Evolutionary conservation across 2,329 filamentous ascomycete genomes (phyloP), one percentile per base, ranked within the genome.

Genomic region (Colletotrichum acutatum): DNA sequence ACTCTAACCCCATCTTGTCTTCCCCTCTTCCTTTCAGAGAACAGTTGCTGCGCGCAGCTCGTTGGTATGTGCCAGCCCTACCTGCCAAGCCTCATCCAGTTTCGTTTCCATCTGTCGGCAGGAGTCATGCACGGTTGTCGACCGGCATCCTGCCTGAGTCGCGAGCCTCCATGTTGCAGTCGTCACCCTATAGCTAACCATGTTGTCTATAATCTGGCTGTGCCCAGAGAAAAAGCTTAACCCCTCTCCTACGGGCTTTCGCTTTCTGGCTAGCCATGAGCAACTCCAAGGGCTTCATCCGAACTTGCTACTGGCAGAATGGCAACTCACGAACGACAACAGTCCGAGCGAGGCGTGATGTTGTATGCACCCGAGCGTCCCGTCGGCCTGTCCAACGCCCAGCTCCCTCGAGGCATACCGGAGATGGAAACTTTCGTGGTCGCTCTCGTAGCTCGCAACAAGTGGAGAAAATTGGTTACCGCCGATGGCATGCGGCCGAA

Each of bases 271-370:
- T 12, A 46, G 28, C 12, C 19, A 14, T 8, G 52, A 26, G 19
- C n/a, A 37, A 22, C 24, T 53, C 46, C 46, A 28, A 49, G 22
- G 42, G 66, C 56, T 61, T 66, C 66, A 28, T 70, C 70, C 54
- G 60, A 72, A 61, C 32, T 72, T 72, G 26, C 30, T 24, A 52
- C n/a, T 65, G 70, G 66, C 53, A 70, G 16, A 49, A 16, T 14
- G 52, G 49, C 53, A 34, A 37, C 59, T 19, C 11, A 32, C 28
- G 46, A 52, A 72, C 53, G 46, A 30, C 54, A 56, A 28, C 6
- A 46, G 70, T 49, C 66, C 66, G 66, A 60, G 66, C 66, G 32
- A 42, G 59, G 34, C 16, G 7, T 3, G 24, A 9, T 16, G 8
- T n/a, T 8, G 3, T 2, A 56, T 7, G 16, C 9, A 67, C 6